phyloP scores from a whole-genome alignment of 306 rosid species.

The Dryas octopetala region DNA sequence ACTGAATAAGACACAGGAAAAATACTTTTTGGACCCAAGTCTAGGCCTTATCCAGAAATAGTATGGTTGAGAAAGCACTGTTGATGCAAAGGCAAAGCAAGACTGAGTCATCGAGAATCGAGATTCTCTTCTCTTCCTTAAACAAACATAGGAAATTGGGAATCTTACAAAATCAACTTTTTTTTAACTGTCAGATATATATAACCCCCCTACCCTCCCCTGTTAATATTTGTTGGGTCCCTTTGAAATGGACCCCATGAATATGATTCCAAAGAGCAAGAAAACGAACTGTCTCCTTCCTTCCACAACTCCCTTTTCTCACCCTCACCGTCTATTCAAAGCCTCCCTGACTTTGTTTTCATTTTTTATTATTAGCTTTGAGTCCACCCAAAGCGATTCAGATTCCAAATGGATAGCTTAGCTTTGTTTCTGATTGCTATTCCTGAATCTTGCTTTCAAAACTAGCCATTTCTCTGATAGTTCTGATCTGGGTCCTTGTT shows the following conservation, averaged over 20 bases:
- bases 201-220: neutral
- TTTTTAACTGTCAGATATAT: slow-evolving; percentile 40
- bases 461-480: slow-evolving; percentile 30
- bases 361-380: slow-evolving; percentile 3
- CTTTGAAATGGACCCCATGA: slow-evolving; percentile 52
- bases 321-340: slow-evolving; percentile 36
- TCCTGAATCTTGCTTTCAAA: slow-evolving; percentile 14
- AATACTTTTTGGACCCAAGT: slow-evolving; percentile 14
- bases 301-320: slow-evolving; percentile 40
- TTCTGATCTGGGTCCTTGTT: slow-evolving; percentile 35
- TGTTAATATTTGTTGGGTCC: slow-evolving; percentile 39
- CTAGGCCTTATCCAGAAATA: slow-evolving; percentile 32
- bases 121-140: slow-evolving; percentile 31
- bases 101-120: slow-evolving; percentile 11
- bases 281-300: slow-evolving; percentile 35
- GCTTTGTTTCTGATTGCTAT: slow-evolving; percentile 5
- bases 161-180: slow-evolving; percentile 29
- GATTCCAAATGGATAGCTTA: slow-evolving; percentile 38
- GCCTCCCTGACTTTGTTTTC: neutral
- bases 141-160: neutral
- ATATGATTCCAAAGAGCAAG: slow-evolving; percentile 46
- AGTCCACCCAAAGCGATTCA: slow-evolving; percentile 55
- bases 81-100: neutral
- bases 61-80: slow-evolving; percentile 25
- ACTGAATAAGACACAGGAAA: neutral